Evolutionary conservation across 139 green algal genomes (phyloP).

Genomic region (Bryopsis sp.): DNA sequence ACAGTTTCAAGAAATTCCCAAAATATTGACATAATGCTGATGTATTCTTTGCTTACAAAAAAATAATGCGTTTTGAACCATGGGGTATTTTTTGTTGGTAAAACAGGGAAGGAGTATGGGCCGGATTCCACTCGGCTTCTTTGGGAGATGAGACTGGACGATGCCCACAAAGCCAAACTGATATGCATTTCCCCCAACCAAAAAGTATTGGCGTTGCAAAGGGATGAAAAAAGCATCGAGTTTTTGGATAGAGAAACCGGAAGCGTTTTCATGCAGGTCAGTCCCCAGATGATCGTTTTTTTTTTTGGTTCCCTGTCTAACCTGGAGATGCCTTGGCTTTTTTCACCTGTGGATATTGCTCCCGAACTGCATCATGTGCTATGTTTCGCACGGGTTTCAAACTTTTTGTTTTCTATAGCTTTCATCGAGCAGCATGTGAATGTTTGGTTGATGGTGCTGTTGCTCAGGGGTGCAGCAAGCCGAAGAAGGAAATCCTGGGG

Average conservation of each 20-base stretch:
- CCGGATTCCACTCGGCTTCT: background rate
- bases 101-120: background rate
- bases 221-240: constrained; percentile 4
- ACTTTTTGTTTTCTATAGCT: too few species aligned
- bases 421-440: background rate
- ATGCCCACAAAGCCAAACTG: background rate
- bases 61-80: too few species aligned
- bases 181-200: background rate
- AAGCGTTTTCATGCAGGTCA: constrained; percentile 5
- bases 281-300: too few species aligned
- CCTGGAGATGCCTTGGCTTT: too few species aligned
- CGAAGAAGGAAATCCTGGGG: constrained; percentile 11
- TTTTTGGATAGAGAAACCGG: constrained; percentile 10
- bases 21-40: too few species aligned
- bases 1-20: too few species aligned
- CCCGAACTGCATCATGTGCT: too few species aligned
- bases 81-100: background rate
- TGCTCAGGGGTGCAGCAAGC: constrained; percentile 4
- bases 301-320: too few species aligned
- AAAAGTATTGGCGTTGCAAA: constrained; percentile 4
- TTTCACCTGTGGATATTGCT: too few species aligned
- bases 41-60: too few species aligned
- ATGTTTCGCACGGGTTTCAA: too few species aligned
- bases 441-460: constrained; percentile 11
- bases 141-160: constrained; percentile 8